These are phyloP conservation scores for Andrographis paniculata DNA, from an alignment of 305 asterid genomes.

Conservation along the genomic window DNA sequence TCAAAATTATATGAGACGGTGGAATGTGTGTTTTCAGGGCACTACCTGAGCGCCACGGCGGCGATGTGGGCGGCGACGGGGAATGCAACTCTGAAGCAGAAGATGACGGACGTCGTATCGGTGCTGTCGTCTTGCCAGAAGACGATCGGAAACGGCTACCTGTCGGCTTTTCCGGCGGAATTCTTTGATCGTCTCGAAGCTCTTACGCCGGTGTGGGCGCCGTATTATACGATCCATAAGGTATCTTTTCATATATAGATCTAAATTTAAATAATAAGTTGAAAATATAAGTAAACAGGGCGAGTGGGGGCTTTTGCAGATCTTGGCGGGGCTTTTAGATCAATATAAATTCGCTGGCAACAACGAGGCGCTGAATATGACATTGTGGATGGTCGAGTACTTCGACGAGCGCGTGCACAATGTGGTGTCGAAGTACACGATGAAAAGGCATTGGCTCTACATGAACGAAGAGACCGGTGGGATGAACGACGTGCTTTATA, in stretches of 20 bases:
- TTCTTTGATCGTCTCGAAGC: slow-evolving; percentile 69
- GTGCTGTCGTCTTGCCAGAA: slow-evolving; percentile 58
- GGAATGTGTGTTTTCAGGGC: slow-evolving; percentile 40
- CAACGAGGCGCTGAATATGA: slow-evolving; percentile 51
- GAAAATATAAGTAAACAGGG: too few species aligned
- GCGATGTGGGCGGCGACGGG: slow-evolving; percentile 87
- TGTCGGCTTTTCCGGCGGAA: slow-evolving; percentile 82
- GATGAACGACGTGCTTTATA: slow-evolving; percentile 90
- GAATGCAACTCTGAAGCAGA: slow-evolving; percentile 44
- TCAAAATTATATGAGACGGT: too few species aligned
- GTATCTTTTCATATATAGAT: background rate
- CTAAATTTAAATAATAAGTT: too few species aligned
- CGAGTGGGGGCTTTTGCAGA: too few species aligned
- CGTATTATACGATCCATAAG: slow-evolving; percentile 72
- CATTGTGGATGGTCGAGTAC: slow-evolving; percentile 73
- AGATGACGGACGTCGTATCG: slow-evolving; percentile 56
- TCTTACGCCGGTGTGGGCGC: slow-evolving; percentile 69
- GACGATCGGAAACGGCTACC: slow-evolving; percentile 70
- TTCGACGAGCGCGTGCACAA: slow-evolving; percentile 75
- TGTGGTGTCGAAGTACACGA: slow-evolving; percentile 48
- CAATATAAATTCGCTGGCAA: slow-evolving; percentile 68
- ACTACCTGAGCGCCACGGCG: slow-evolving; percentile 82
- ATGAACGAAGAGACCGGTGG: slow-evolving; percentile 91
- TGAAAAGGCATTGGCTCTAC: slow-evolving; percentile 63
- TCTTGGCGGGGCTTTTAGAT: slow-evolving; percentile 72